Evolutionary conservation across 768 basidiomycete genomes (phyloP).

Genomic region (Melanogaster broomeanus): DNA sequence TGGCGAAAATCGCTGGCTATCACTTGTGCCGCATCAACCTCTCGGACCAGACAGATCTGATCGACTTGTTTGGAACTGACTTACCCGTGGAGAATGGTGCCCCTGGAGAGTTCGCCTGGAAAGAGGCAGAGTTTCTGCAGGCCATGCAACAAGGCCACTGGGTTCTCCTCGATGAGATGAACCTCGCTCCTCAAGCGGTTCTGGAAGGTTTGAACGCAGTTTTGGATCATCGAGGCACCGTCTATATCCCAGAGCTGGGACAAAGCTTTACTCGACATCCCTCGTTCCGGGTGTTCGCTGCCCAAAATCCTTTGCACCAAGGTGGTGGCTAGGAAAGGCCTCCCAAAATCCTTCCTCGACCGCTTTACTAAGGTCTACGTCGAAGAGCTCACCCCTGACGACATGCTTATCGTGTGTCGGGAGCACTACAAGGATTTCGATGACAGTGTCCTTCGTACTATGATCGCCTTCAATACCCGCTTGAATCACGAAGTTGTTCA

Average conservation of each 20-base stretch:
- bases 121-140: constrained; percentile 91
- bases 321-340: constrained; percentile 96
- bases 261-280: constrained; percentile 88
- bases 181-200: constrained; percentile 93
- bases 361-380: constrained; percentile 98
- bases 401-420: constrained; percentile 77
- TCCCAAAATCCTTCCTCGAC: constrained; percentile 97
- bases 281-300: constrained; percentile 95
- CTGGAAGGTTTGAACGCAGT: constrained; percentile 97
- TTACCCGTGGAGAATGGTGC: constrained; percentile 90
- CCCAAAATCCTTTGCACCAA: constrained; percentile 95
- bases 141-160: constrained; percentile 96
- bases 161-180: constrained; percentile 99
- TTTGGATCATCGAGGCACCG: constrained; percentile 91
- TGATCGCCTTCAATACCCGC: constrained; percentile 81
- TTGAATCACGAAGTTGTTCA: constrained; percentile 69
- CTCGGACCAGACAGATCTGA: constrained; percentile 96
- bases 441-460: constrained; percentile 53
- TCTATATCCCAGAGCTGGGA: constrained; percentile 93
- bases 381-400: constrained; percentile 76
- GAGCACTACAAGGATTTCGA: constrained; percentile 69
- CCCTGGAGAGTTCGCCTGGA: constrained; percentile 95
- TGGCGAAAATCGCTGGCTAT: constrained; percentile 80
- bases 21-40: constrained; percentile 90
- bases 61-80: constrained; percentile 96